These are phyloP conservation scores for Hypoxylon cercidicola DNA, from an alignment of 495 filamentous ascomycete genomes.

Conservation along the genomic window DNA sequence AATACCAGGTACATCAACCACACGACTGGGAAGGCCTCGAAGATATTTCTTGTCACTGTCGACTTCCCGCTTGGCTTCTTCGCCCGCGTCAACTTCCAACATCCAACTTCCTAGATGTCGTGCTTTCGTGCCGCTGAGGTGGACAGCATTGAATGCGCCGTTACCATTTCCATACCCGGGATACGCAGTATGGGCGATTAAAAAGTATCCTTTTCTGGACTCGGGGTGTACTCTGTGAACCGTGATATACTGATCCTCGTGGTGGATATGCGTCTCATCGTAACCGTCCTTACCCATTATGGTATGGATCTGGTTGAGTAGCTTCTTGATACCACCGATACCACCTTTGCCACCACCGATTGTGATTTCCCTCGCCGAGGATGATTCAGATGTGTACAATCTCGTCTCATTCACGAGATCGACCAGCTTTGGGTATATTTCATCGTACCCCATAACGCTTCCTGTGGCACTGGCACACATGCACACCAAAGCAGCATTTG, in stretches of 20 bases:
- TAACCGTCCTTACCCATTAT: conserved; percentile 94
- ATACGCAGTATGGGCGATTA: conserved; percentile 94
- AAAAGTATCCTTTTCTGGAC: conserved; percentile 89
- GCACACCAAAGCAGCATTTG: conserved; percentile 92
- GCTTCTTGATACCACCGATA: conserved; percentile 87
- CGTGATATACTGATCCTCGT: conserved; percentile 94
- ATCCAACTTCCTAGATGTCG: conserved; percentile 89
- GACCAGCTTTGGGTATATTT: conserved; percentile 90
- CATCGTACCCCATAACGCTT: conserved; percentile 99
- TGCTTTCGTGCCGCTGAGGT: conserved; percentile 76
- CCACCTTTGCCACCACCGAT: conserved; percentile 75
- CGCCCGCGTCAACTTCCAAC: conserved; percentile 79
- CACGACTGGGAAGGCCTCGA: conserved; percentile 81
- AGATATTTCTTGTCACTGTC: conserved; percentile 75
- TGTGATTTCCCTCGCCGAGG: conserved; percentile 64
- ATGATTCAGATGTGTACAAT: conserved; percentile 78
- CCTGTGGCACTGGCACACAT: conserved; percentile 96
- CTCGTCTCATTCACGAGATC: conserved; percentile 91
- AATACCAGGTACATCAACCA: conserved; percentile 76
- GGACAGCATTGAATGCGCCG: conserved; percentile 78
- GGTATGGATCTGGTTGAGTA: conserved; percentile 91
- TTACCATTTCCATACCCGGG: conserved; percentile 85
- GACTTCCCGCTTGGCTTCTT: conserved; percentile 70
- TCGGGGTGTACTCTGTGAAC: conserved; percentile 94
- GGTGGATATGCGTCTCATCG: conserved; percentile 94